Percentiles rank a stretch among this genome's conserved stretches.
Evolutionary conservation across 164 flowering plant species (phyloP).

Genomic region (Magnolia kwangsiensis): DNA sequence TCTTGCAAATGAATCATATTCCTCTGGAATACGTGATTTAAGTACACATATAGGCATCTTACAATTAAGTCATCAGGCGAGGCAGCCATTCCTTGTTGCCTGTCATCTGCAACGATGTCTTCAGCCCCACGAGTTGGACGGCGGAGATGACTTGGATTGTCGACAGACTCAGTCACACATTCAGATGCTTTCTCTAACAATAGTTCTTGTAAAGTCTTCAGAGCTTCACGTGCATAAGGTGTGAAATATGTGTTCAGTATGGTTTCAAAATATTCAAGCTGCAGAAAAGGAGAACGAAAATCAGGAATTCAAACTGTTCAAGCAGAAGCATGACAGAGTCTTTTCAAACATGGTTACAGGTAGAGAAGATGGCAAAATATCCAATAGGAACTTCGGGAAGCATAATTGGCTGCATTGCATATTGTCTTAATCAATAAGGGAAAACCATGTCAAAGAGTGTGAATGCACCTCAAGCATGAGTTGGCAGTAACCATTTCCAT

Average conservation of each 20-base stretch:
- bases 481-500: slow-evolving; percentile 96
- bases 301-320: background rate
- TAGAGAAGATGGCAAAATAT: background rate
- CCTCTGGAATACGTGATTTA: background rate
- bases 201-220: slow-evolving; percentile 76
- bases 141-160: slow-evolving; percentile 75
- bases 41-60: slow-evolving; percentile 24
- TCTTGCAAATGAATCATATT: background rate
- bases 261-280: slow-evolving; percentile 96
- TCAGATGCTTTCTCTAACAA: slow-evolving; percentile 89
- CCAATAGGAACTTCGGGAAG: background rate
- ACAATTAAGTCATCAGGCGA: slow-evolving; percentile 96
- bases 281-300: slow-evolving; percentile 22
- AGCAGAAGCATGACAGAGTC: background rate
- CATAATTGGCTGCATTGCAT: background rate
- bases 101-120: slow-evolving; percentile 71
- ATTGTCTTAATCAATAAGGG: background rate
- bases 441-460: background rate
- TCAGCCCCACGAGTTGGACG: slow-evolving; percentile 89
- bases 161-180: slow-evolving; percentile 53
- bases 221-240: slow-evolving; percentile 74
- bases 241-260: slow-evolving; percentile 83
- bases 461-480: slow-evolving; percentile 91
- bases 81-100: slow-evolving; percentile 58
- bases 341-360: background rate